Evolutionary conservation across 257 asterid species (phyloP).

Genomic region (Ligustrum vulgare): DNA sequence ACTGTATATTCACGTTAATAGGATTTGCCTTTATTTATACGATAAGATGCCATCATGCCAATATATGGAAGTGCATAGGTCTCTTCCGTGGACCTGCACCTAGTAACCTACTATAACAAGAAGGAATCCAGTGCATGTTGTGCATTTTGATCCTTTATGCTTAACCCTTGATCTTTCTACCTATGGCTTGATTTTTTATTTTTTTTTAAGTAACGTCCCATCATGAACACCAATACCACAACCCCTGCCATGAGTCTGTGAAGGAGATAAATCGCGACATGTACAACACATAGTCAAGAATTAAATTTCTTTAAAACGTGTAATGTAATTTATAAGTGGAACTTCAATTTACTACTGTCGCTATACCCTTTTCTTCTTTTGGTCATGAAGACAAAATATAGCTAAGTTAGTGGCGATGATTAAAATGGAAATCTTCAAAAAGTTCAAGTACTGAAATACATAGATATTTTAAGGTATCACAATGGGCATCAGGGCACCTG

Average conservation of each 20-base stretch:
- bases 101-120: neutral
- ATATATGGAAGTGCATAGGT: neutral
- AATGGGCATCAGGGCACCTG: too few species aligned
- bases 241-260: too few species aligned
- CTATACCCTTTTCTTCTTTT: too few species aligned
- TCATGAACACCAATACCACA: too few species aligned
- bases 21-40: neutral
- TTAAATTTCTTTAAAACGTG: neutral
- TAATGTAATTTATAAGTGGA: neutral
- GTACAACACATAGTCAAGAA: too few species aligned
- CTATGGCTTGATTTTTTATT: neutral
- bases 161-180: slow-evolving; percentile 8
- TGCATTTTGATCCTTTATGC: neutral
- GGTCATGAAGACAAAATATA: too few species aligned
- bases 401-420: too few species aligned
- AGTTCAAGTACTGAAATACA: too few species aligned
- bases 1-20: slow-evolving; percentile 10
- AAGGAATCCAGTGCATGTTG: neutral
- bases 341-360: neutral
- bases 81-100: slow-evolving; percentile 4
- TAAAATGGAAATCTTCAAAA: too few species aligned
- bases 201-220: too few species aligned
- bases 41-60: neutral
- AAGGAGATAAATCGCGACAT: too few species aligned
- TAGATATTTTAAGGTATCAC: too few species aligned